Evolutionary conservation across 805 yeast genomes (phyloP).

Genomic region (Saturnispora quitensis): DNA sequence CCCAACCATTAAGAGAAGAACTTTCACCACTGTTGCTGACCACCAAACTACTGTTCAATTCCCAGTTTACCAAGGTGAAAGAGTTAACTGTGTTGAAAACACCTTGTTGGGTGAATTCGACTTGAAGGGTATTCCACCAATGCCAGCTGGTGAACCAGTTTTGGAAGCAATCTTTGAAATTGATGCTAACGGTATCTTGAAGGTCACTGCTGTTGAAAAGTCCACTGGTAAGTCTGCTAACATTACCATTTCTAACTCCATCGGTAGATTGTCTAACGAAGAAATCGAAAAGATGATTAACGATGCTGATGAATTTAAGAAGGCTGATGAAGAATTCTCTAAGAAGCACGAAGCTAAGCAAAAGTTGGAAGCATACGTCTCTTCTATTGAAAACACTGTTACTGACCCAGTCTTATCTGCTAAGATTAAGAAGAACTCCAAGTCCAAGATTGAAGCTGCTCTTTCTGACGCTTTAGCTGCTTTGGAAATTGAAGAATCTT

Average conservation of each 20-base stretch:
- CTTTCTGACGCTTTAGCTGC: constrained; percentile 97
- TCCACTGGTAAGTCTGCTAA: constrained; percentile 97
- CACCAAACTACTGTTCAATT: constrained; percentile 98
- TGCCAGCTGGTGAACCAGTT: constrained; percentile 99
- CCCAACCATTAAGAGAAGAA: constrained; percentile 98
- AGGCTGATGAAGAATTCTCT: constrained; percentile 98
- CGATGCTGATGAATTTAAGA: constrained; percentile 99
- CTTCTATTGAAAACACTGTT: constrained; percentile 89
- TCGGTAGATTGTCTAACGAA: constrained; percentile 93
- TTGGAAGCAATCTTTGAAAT: constrained; percentile 98
- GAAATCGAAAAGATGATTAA: constrained; percentile 97
- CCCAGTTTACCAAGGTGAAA: constrained; percentile 99
- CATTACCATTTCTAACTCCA: constrained; percentile 98
- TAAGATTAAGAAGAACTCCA: constrained; percentile 93
- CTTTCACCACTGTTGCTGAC: constrained; percentile 97
- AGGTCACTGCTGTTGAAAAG: constrained; percentile 98
- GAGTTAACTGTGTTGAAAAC: constrained; percentile 97
- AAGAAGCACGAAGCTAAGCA: constrained; percentile 99
- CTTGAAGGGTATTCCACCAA: constrained; percentile 95
- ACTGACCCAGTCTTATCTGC: constrained; percentile 98
- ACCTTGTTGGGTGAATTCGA: constrained; percentile 97
- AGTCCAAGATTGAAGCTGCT: constrained; percentile 96
- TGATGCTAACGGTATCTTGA: constrained; percentile 99
- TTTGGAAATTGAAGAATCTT: constrained; percentile 90
- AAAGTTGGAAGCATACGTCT: constrained; percentile 97